These are phyloP conservation scores for Penicillium ochrochloron DNA, from an alignment of 495 filamentous ascomycete genomes.

Conservation along the genomic window DNA sequence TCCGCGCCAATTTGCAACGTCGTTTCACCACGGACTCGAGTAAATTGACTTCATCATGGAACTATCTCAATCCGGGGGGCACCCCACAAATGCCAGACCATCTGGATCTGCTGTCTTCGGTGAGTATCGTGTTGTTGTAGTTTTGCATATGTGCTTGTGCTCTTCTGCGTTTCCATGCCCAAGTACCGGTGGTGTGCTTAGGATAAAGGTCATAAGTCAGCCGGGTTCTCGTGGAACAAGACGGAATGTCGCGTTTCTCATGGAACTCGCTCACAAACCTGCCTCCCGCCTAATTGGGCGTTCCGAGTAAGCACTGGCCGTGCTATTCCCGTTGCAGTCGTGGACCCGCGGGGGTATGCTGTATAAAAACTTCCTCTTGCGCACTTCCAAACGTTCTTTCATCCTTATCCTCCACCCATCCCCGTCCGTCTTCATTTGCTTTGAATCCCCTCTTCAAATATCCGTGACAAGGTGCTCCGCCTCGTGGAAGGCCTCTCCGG, in stretches of 20 bases:
- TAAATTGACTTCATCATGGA: slow-evolving; percentile 76
- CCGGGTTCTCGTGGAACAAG: not conserved
- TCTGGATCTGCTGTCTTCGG: slow-evolving; percentile 61
- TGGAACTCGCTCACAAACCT: not conserved
- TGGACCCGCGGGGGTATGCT: not conserved
- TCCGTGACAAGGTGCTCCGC: not conserved
- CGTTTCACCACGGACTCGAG: slow-evolving; percentile 94
- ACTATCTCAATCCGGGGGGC: slow-evolving; percentile 67
- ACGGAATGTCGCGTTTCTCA: not conserved
- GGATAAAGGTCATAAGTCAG: not conserved
- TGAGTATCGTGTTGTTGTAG: slow-evolving; percentile 37
- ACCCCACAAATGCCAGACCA: slow-evolving; percentile 56
- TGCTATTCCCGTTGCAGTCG: not conserved
- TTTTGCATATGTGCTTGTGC: not conserved
- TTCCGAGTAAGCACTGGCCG: not conserved
- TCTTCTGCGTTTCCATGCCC: not conserved
- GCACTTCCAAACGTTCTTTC: not conserved
- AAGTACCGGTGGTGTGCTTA: not conserved
- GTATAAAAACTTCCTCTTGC: not conserved
- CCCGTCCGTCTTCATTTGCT: not conserved
- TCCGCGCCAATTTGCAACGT: slow-evolving; percentile 76
- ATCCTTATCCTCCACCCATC: not conserved
- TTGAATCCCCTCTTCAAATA: not conserved
- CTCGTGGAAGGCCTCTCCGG: not conserved
- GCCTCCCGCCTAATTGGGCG: not conserved